Conservation (phyloP, 164 flowering plant species). For the Magnolia sinica region DNA sequence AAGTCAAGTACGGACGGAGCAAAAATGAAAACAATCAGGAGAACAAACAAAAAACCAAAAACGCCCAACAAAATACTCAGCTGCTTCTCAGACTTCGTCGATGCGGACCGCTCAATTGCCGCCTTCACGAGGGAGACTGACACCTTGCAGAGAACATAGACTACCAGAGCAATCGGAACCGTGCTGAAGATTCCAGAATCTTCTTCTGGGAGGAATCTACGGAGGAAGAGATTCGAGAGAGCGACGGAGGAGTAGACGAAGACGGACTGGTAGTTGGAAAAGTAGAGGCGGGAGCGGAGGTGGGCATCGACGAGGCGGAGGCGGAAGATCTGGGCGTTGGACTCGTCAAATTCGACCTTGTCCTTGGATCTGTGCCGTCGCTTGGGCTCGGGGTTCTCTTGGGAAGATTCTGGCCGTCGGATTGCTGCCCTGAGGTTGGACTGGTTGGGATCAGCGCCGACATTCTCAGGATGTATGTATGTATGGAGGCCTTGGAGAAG, state of each 20-base stretch:
- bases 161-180: constrained; percentile 50
- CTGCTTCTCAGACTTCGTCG: constrained; percentile 71
- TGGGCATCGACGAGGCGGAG: constrained; percentile 66
- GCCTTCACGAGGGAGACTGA: constrained; percentile 33
- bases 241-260: constrained; percentile 42
- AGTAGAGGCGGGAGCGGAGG: constrained; percentile 55
- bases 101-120: constrained; percentile 72
- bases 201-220: constrained; percentile 28
- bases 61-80: constrained; percentile 53
- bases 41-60: constrained; percentile 52
- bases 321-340: constrained; percentile 90
- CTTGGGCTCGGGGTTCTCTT: constrained; percentile 26
- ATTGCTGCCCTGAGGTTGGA: constrained; percentile 62
- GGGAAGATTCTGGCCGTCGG: constrained; percentile 47
- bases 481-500: constrained; percentile 70
- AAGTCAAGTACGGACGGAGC: constrained; percentile 45
- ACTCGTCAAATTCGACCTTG: constrained; percentile 76
- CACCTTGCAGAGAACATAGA: constrained; percentile 34
- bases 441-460: constrained; percentile 25
- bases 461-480: constrained; percentile 83
- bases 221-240: constrained; percentile 42
- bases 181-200: constrained; percentile 36
- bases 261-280: constrained; percentile 36
- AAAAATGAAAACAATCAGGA: constrained; percentile 30
- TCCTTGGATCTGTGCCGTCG: constrained; percentile 53